These are phyloP conservation scores for Dillenia suffruticosa DNA, from an alignment of 164 flowering plant genomes.

Conservation along the genomic window DNA sequence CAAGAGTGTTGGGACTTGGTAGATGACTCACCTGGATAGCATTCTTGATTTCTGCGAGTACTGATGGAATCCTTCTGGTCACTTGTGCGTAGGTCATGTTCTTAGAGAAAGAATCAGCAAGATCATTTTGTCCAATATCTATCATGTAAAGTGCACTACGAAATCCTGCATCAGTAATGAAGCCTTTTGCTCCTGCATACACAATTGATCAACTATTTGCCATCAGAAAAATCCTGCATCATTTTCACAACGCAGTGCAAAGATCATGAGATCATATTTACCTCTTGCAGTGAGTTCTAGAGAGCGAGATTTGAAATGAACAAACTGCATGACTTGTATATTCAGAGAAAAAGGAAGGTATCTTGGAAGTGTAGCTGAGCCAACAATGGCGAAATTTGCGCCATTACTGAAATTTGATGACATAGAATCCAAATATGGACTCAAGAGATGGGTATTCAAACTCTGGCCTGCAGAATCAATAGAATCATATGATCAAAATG, in stretches of 20 bases:
- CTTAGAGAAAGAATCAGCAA: constrained; percentile 54
- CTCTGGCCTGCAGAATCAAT: constrained; percentile 50
- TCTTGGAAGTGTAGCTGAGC: constrained; percentile 56
- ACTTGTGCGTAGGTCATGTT: constrained; percentile 43
- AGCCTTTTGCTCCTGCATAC: constrained; percentile 20
- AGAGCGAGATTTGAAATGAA: constrained; percentile 46
- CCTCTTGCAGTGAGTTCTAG: constrained; percentile 44
- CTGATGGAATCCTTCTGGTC: constrained; percentile 37
- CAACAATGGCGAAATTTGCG: constrained; percentile 64
- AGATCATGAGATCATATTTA: constrained; percentile 1
- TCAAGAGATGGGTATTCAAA: constrained; percentile 37
- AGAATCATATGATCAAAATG: neutral
- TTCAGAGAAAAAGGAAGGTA: constrained; percentile 51
- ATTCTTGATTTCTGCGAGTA: constrained; percentile 44
- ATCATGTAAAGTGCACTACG: constrained; percentile 57
- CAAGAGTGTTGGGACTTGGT: neutral
- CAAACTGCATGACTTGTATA: constrained; percentile 66
- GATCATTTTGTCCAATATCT: constrained; percentile 73
- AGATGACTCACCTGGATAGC: constrained; percentile 44
- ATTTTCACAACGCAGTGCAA: neutral
- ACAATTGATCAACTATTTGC: neutral
- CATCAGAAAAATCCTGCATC: neutral
- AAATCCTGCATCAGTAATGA: constrained; percentile 36
- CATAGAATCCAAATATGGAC: constrained; percentile 55
- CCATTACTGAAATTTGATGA: constrained; percentile 51